Conservation (phyloP, 2,329 filamentous ascomycete species). For the Botrytis elliptica region DNA sequence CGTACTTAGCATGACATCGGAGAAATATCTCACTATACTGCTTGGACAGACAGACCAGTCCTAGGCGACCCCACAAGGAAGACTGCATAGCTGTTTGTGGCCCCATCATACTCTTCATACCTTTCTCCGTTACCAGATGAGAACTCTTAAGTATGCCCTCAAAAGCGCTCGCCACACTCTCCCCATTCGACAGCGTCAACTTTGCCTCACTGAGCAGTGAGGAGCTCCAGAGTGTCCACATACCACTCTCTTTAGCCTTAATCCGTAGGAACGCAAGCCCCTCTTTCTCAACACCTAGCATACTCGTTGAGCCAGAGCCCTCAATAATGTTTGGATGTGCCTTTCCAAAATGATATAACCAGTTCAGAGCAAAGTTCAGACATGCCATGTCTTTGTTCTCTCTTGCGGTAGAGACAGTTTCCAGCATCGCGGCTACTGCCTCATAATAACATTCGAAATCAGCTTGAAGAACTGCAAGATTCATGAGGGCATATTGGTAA, state of each 20-base stretch:
- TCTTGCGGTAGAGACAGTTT: conserved; percentile 89
- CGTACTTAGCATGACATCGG: conserved; percentile 63
- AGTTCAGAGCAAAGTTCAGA: conserved; percentile 91
- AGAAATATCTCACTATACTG: conserved; percentile 72
- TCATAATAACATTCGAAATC: conserved; percentile 92
- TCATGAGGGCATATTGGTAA: conserved; percentile 93
- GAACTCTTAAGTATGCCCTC: conserved; percentile 81
- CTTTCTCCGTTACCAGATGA: conserved; percentile 75
- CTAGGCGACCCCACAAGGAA: conserved; percentile 74
- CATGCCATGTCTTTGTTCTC: conserved; percentile 92
- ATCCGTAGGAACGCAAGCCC: conserved; percentile 79
- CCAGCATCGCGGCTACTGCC: conserved; percentile 90
- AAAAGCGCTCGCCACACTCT: conserved; percentile 61
- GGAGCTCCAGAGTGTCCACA: conserved; percentile 82
- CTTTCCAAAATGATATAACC: conserved; percentile 93
- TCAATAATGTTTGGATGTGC: conserved; percentile 74
- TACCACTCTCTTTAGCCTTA: conserved; percentile 81
- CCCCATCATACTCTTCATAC: conserved; percentile 70
- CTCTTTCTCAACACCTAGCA: conserved; percentile 77
- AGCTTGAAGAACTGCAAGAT: conserved; percentile 87
- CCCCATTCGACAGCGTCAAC: conserved; percentile 69
- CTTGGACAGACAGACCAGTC: conserved; percentile 55
- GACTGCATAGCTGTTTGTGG: conserved; percentile 71
- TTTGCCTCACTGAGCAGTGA: conserved; percentile 85
- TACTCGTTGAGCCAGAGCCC: conserved; percentile 67